These are phyloP conservation scores for Penicillium sp. DNA, from an alignment of 2,329 filamentous ascomycete species.

Conservation along the genomic window DNA sequence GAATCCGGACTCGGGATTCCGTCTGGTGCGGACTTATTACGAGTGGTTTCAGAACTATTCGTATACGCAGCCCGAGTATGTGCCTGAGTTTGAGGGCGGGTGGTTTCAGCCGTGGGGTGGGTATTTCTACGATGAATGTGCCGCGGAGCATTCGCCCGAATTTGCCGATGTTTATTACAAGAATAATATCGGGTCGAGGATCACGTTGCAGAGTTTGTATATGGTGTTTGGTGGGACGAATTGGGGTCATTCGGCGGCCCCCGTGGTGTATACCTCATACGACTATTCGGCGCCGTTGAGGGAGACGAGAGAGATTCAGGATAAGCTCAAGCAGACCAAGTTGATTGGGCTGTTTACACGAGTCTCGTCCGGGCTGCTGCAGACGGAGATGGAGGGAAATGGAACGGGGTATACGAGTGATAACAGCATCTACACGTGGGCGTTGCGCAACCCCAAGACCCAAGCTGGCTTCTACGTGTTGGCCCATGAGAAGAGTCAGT, in stretches of 20 bases:
- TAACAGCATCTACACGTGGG: constrained; percentile 45
- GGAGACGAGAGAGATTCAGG: constrained; percentile 49
- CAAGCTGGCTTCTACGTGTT: constrained; percentile 48
- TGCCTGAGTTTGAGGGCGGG: constrained; percentile 51
- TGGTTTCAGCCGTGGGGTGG: constrained; percentile 52
- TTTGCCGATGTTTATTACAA: constrained; percentile 55
- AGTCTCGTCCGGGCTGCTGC: constrained; percentile 46
- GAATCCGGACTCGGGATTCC: constrained; percentile 46
- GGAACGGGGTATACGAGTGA: constrained; percentile 46
- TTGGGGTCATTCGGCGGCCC: constrained; percentile 49
- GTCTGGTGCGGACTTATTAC: constrained; percentile 48
- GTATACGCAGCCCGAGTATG: constrained; percentile 48
- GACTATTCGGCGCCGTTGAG: constrained; percentile 47
- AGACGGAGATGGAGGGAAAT: constrained; percentile 51
- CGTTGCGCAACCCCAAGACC: constrained; percentile 47
- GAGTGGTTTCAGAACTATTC: constrained; percentile 55
- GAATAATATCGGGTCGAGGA: constrained; percentile 48
- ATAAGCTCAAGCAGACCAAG: constrained; percentile 52
- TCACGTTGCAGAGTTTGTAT: constrained; percentile 47
- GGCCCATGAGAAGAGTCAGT: constrained; percentile 44
- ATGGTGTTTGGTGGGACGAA: constrained; percentile 53
- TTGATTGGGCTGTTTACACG: constrained; percentile 50
- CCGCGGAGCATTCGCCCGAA: constrained; percentile 40
- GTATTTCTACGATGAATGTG: constrained; percentile 48
- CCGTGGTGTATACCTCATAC: constrained; percentile 46